Base-by-base conservation (phyloP, 352 stramenopile species). In the Phytophthora crassamura region DNA sequence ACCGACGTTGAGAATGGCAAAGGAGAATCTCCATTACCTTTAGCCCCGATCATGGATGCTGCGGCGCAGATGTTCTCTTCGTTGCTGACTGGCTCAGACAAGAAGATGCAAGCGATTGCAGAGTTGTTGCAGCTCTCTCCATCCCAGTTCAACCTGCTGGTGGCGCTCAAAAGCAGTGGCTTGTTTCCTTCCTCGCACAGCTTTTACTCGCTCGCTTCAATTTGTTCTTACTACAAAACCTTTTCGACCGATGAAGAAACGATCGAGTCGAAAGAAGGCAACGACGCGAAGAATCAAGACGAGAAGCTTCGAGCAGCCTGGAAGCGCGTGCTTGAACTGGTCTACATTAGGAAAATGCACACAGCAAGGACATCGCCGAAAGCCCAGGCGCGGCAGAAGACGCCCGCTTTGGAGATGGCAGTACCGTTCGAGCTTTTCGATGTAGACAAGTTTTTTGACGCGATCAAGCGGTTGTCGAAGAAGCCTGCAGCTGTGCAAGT, bases 131-230 rank as follows among this genome's bases (percentile, higher is more conserved):
- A 77, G 2, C 51, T 94, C 3, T 77, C 77, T 0, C 72, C 69
- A 1, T 60, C 75, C 4, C 83, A 94, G 46, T 74, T 94, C 18
- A 94, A 94, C 32, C 30, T 94, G 32, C 46, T 94, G 3, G 59
- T 93, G 4, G 80, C 75, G 7, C 43, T 93, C 5, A 86, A 85
- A 15, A 63, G 75, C 30, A 82, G 65, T 42, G 67, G 59, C 2
- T 15, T 86, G 10, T 89, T 82, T 15, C 80, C 84, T 4, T 48
- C 72, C 0, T 56, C 69, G 5, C 78, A 86, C 61, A 81, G 51
- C 25, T 89, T 93, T 46, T 55, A 65, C 25, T 80, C 67, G 0
- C 49, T 93, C 18, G 64, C 78, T 5, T 67, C 72, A 4, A 79
- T 93, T n/a, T 87, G 82, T 49, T 69, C 80, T 30, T 89, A 90